Percentiles rank a stretch among this genome's conserved stretches.
Evolutionary conservation across 2,329 filamentous ascomycete species (phyloP).

Genomic region (Tolypocladium sp.): DNA sequence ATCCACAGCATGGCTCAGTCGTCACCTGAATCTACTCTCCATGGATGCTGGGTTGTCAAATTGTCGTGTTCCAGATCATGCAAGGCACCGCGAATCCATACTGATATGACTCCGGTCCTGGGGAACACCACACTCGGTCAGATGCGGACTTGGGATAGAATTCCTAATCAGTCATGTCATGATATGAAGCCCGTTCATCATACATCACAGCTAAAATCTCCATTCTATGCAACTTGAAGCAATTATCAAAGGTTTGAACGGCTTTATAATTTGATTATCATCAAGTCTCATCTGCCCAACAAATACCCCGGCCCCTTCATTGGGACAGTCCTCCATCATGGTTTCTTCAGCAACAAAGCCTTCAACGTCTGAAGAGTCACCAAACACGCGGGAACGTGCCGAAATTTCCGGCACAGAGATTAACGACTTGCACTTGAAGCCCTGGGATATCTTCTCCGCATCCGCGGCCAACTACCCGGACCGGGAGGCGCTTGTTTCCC

Average conservation of each 20-base stretch:
- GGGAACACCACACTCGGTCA: background rate
- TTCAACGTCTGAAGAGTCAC: background rate
- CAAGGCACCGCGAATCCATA: background rate
- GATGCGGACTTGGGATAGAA: background rate
- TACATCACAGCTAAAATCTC: background rate
- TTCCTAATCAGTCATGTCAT: background rate
- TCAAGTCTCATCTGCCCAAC: background rate
- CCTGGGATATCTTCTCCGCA: slow-evolving; percentile 23
- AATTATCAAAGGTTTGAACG: background rate
- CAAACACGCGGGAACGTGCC: slow-evolving; percentile 8
- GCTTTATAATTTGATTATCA: background rate
- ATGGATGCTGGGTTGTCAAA: background rate
- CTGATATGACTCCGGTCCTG: background rate
- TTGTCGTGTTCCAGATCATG: background rate
- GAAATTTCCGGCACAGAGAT: slow-evolving; percentile 18
- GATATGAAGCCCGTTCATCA: too few relatives aligned
- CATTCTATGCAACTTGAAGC: background rate
- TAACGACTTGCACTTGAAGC: slow-evolving; percentile 15
- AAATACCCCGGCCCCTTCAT: background rate
- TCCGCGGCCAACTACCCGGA: slow-evolving; percentile 18
- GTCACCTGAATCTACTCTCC: background rate
- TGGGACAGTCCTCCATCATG: background rate
- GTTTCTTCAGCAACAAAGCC: background rate
- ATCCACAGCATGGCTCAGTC: background rate
- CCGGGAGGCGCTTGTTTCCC: slow-evolving; percentile 24